Percentiles rank a stretch among this genome's conserved stretches.
These are phyloP conservation scores for Ceratobasidium sp. DNA, from an alignment of 1,284 basidiomycete species.

Conservation along the genomic window DNA sequence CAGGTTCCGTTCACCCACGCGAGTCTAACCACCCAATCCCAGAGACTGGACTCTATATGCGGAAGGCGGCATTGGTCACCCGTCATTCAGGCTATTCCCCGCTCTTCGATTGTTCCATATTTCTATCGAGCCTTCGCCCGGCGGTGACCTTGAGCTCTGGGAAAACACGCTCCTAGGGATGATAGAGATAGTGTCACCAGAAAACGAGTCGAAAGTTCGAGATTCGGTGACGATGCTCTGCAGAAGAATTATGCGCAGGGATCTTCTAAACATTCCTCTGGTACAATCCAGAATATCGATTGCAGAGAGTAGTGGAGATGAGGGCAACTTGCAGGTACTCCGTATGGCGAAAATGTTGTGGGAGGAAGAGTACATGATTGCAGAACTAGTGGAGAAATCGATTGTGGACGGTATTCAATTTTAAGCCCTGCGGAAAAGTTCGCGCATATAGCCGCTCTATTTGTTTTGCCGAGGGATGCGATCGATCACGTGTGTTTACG, in stretches of 20 bases:
- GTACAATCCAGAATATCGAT: slow-evolving; percentile 31
- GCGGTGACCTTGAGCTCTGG: slow-evolving; percentile 59
- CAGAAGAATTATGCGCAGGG: slow-evolving; percentile 44
- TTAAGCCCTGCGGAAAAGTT: slow-evolving; percentile 6
- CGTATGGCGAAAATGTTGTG: slow-evolving; percentile 47
- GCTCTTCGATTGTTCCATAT: slow-evolving; percentile 69
- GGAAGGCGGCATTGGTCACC: slow-evolving; percentile 64
- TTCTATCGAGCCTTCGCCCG: slow-evolving; percentile 48
- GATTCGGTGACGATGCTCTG: slow-evolving; percentile 47
- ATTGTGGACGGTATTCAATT: slow-evolving; percentile 54
- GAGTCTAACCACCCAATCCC: slow-evolving; percentile 36
- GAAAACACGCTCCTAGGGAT: slow-evolving; percentile 61
- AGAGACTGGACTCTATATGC: slow-evolving; percentile 79
- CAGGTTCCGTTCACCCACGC: slow-evolving; percentile 34
- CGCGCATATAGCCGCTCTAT: slow-evolving; percentile 1
- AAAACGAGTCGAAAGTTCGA: slow-evolving; percentile 56
- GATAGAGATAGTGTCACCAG: slow-evolving; percentile 54
- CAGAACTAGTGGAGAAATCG: slow-evolving; percentile 57
- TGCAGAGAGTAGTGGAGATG: slow-evolving; percentile 42
- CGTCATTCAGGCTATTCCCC: slow-evolving; percentile 76
- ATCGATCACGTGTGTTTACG: neutral
- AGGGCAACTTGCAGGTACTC: slow-evolving; percentile 52
- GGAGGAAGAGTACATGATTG: slow-evolving; percentile 62
- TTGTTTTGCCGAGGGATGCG: neutral
- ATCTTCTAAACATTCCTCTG: neutral